A percentile compares a stretch with the other conserved stretches of the same genome.
These are phyloP conservation scores for Musa schizocarpa DNA, from an alignment of 176 grass and related monocot genomes.

Conservation along the genomic window DNA sequence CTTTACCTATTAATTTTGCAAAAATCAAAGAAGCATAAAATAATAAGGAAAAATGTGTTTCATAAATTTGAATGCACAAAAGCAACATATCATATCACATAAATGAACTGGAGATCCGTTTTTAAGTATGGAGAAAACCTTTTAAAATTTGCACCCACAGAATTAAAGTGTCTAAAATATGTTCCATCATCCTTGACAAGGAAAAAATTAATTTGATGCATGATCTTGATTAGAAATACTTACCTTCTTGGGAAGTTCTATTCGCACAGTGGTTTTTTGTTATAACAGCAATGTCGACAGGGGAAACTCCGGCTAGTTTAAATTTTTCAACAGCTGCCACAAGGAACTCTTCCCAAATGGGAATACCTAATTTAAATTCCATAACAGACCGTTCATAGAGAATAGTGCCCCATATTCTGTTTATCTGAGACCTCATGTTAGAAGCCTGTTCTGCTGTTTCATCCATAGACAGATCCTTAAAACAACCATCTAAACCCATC, in stretches of 20 bases:
- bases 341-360: slow-evolving; percentile 74
- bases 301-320: slow-evolving; percentile 47
- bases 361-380: slow-evolving; percentile 67
- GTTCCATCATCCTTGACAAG: not conserved
- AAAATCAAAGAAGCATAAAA: too few species aligned
- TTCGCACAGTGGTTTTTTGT: slow-evolving; percentile 80
- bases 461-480: slow-evolving; percentile 33
- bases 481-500: slow-evolving; percentile 33
- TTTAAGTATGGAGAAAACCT: too few species aligned
- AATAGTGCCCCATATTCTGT: slow-evolving; percentile 86
- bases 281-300: slow-evolving; percentile 57
- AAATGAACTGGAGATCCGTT: too few species aligned
- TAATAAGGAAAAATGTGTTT: too few species aligned
- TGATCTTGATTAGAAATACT: not conserved
- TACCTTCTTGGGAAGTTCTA: slow-evolving; percentile 69
- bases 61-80: too few species aligned
- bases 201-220: not conserved
- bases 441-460: slow-evolving; percentile 54
- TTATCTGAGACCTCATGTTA: slow-evolving; percentile 62
- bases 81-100: too few species aligned
- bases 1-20: too few species aligned
- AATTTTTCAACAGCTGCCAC: slow-evolving; percentile 80
- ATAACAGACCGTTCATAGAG: slow-evolving; percentile 86
- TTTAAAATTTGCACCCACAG: too few species aligned
- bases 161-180: too few species aligned